phyloP scores from a whole-genome alignment of 495 filamentous ascomycete genomes.

The Lophium mytilinum region DNA sequence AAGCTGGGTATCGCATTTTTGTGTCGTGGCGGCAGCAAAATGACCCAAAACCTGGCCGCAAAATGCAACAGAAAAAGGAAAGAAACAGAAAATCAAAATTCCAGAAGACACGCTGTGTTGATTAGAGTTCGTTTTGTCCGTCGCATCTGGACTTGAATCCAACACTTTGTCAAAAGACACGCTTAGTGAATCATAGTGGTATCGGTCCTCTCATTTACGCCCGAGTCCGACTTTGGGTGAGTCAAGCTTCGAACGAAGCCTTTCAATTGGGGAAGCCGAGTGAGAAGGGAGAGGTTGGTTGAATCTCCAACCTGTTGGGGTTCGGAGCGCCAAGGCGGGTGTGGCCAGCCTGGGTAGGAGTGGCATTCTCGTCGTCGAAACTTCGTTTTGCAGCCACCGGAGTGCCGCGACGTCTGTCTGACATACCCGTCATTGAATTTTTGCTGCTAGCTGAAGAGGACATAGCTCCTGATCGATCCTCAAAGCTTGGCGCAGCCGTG shows the following conservation, averaged over 20 bases:
- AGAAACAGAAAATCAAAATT: neutral
- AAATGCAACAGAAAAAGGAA: neutral
- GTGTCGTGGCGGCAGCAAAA: conserved; percentile 1
- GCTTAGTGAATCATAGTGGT: too few relatives aligned
- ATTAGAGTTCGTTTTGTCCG: too few relatives aligned
- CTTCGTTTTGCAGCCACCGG: conserved; percentile 6
- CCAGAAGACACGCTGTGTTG: too few relatives aligned
- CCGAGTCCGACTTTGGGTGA: too few relatives aligned
- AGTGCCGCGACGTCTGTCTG: conserved; percentile 3
- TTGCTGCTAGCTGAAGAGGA: conserved; percentile 23
- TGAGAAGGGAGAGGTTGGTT: neutral
- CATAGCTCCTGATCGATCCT: conserved; percentile 1
- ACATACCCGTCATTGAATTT: conserved; percentile 13
- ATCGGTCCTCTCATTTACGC: too few relatives aligned
- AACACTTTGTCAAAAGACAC: too few relatives aligned
- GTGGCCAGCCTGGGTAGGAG: conserved; percentile 24
- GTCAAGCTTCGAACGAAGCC: too few relatives aligned
- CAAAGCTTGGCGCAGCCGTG: too few relatives aligned
- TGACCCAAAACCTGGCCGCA: neutral
- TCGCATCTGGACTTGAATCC: too few relatives aligned
- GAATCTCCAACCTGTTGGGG: neutral
- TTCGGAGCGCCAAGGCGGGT: neutral
- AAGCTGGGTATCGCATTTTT: neutral
- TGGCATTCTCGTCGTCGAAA: conserved; percentile 20
- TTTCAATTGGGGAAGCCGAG: too few relatives aligned